Base-by-base conservation (phyloP, 345 rosid genomes). In the Populus pruinosa region DNA sequence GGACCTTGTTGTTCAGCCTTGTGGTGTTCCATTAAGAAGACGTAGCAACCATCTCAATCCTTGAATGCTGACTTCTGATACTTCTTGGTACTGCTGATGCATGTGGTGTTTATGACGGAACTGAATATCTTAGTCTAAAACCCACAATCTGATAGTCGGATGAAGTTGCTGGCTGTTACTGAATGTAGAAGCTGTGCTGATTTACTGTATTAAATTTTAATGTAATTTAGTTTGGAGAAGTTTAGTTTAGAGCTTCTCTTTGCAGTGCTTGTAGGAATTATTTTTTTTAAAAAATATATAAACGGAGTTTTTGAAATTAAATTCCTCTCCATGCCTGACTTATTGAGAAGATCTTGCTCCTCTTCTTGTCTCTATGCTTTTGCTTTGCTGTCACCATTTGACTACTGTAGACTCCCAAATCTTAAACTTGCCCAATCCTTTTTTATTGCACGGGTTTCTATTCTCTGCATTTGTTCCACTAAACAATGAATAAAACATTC, bases 401-500 rank as follows among this genome's bases (percentile, higher is more conserved):
- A 56, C 74, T 25, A 33, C 36, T 35, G 13, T 38, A 23, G 73
- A 77, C 47, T 33, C 61, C 67, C 29, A 74, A 36, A 56, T 56
- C 25, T 50, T 76, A 64, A 59, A 75, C 62, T 71, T 71, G 38
- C 41, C 14, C 6, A 35, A n/a, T 27, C n/a, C 2, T 56, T 72
- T 74, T 74, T 29, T 71, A 6, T 67, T 47, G 53, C 23, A 36
- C 10, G 73, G 33, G 2, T 11, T 44, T 44, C 27, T 43, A 43
- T 9, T 53, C 38, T 41, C 21, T 17, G 21, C 31, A 25, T 35
- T 72, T 75, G 14, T 50, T 69, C 63, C 2, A 67, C 62, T 25
- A 73, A 71, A 56, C 71, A 53, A 77, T 38, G 8, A 73, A 65
- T 59, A 31, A 70, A 71, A 56, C 29, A 8, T 74, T 70, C 27